Percentiles rank a stretch among this genome's conserved stretches.
These are phyloP conservation scores for Nicotiana obtusifolia DNA, from an alignment of 257 asterid species.

Conservation along the genomic window DNA sequence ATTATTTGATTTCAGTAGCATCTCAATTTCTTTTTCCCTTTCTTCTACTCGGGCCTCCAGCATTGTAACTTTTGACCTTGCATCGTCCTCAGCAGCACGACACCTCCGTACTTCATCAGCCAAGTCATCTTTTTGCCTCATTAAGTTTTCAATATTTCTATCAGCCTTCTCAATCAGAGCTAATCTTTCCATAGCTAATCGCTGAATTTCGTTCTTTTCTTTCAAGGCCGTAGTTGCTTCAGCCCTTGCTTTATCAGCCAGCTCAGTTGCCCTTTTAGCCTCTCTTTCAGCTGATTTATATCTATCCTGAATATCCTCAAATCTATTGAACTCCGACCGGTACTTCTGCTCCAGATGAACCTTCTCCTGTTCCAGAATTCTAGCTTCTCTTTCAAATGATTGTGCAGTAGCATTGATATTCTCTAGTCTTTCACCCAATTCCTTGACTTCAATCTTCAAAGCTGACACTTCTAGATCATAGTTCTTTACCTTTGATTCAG, in stretches of 20 bases:
- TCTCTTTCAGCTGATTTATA: conserved; percentile 78
- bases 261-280: conserved; percentile 74
- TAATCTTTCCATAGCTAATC: conserved; percentile 71
- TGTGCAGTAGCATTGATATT: conserved; percentile 45
- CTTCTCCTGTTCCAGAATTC: conserved; percentile 77
- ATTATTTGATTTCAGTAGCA: conserved; percentile 58
- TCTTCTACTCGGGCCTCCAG: conserved; percentile 71
- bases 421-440: conserved; percentile 59
- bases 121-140: conserved; percentile 60
- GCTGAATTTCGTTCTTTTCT: conserved; percentile 68
- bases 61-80: conserved; percentile 47
- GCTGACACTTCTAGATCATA: conserved; percentile 56
- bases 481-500: conserved; percentile 73
- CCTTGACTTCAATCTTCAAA: conserved; percentile 54
- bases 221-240: conserved; percentile 82
- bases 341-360: conserved; percentile 74
- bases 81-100: conserved; percentile 70
- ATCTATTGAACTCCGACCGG: conserved; percentile 53
- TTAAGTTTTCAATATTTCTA: conserved; percentile 59
- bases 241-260: conserved; percentile 89
- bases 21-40: conserved; percentile 70
- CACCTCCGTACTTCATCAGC: conserved; percentile 45
- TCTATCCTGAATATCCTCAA: conserved; percentile 76
- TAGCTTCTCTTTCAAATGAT: conserved; percentile 73
- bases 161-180: conserved; percentile 78